Base-by-base conservation (phyloP, 2,329 filamentous ascomycete genomes). In the Aspergillus uvarum region DNA sequence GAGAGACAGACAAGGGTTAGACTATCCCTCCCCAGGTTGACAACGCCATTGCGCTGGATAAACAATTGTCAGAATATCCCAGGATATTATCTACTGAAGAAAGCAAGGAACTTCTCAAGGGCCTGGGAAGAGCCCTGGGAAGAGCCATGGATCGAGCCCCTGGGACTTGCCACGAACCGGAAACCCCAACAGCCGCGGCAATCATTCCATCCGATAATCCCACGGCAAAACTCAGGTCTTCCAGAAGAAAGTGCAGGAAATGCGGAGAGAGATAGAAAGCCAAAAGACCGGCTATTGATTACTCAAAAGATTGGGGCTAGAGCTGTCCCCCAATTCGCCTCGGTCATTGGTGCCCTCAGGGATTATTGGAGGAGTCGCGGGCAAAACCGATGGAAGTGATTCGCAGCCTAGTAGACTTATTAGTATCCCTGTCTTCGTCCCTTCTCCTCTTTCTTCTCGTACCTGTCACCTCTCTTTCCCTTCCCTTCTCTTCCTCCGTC, bases 271-370 rank as follows among this genome's bases (percentile, higher is more conserved):
- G 49, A 42, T 3, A 44, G 38, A 6, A n/a, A 16, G 14, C 32
- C 14, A 35, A 44, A 8, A 44, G 38, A 19, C 38, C 5, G 38
- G 16, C 38, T 16, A 32, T 52, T 61, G 66, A 63, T 67, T 63
- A 67, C 60, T 67, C 54, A 67, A 67, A 59, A 57, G 58, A 61
- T 51, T 61, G 54, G 64, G 60, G 61, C 64, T 60, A 63, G 61
- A 61, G 57, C 62, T 61, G 47, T 29, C 16, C 47, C 47, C 47
- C 58, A 60, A 61, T 42, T 59, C 51, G 16, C 32, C 14, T 11
- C 22, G 22, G 6, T 63, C 58, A 67, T 68, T 68, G 66, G 66
- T 62, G 32, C 54, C 10, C 54, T 47, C 54, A 19, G 38, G 38
- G 38, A 44, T 19, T n/a, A 32, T 24, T 54, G 54, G 57, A 55